Evolutionary conservation across 192 early-diverging fungal genomes (phyloP), one percentile per base, ranked within the genome.

Genomic region (Lobosporangium transversale): DNA sequence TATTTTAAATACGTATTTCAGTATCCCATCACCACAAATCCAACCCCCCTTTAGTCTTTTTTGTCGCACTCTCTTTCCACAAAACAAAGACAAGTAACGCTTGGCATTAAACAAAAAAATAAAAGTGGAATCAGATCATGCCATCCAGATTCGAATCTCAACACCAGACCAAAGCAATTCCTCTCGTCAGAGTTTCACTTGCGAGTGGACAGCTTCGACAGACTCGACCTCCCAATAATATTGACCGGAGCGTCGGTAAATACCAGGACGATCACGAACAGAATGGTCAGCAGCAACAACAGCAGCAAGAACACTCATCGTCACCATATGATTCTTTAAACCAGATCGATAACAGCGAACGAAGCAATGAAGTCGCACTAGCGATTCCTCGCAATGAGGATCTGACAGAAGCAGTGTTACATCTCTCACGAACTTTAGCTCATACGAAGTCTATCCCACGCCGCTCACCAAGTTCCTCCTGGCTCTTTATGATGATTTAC

Each of bases 401-500:
- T 47, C 18, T 62, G 21, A 76, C 73, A 23, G 73, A 76, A n/a
- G 73, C 73, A 9, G 73, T 76, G 14, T 37, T 76, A 11, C 58
- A 76, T 20, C 73, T 76, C 30, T 76, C 73, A 12, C 50, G 73
- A 58, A 76, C 64, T 42, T 33, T 76, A 12, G 59, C 67, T 23
- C 52, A 63, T 7, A 23, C 63, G 21, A 64, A 40, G 29, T 5
- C 62, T 3, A 61, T 60, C 24, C 71, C 57, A 12, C 58, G 32
- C 1, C 60, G 26, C 1, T 29, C 26, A 33, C 33, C 68, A 31
- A 21, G 20, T 1, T 74, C 70, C 26, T 66, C 73, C 30, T 76
- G 73, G 73, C 23, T 76, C 30, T 66, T 58, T 31, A 76, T 67
- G 73, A 67, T 76, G 73, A 61, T 76, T 7, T 76, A 76, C 17